Conservation (phyloP, 2,329 filamentous ascomycete species). For the Neurospora sp. region DNA sequence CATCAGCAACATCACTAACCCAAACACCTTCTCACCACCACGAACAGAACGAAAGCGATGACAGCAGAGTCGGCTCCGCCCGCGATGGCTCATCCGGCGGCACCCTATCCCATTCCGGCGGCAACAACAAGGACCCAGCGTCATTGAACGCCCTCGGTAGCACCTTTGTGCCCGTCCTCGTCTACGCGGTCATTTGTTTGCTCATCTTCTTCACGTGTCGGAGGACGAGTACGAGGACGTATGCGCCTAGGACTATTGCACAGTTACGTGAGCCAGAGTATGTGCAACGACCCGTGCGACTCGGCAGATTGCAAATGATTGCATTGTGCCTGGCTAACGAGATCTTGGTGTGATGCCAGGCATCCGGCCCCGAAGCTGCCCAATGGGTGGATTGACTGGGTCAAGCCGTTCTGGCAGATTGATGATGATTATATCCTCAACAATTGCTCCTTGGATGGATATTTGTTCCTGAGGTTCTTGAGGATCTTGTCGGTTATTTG, state of each 20-base stretch:
- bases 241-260: constrained; percentile 44
- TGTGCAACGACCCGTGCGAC: constrained; percentile 1
- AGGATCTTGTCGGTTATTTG: constrained; percentile 69
- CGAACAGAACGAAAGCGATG: constrained; percentile 22
- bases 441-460: constrained; percentile 82
- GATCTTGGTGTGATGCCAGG: constrained; percentile 19
- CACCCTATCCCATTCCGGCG: constrained; percentile 26
- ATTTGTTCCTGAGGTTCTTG: constrained; percentile 78
- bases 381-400: constrained; percentile 51
- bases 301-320: neutral
- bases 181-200: constrained; percentile 40
- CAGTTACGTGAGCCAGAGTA: constrained; percentile 40
- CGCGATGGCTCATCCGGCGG: constrained; percentile 31
- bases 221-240: constrained; percentile 40
- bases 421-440: constrained; percentile 72
- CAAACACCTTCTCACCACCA: neutral
- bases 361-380: constrained; percentile 48
- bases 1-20: neutral
- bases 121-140: constrained; percentile 24
- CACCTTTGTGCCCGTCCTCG: constrained; percentile 44
- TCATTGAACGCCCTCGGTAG: constrained; percentile 33
- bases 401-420: constrained; percentile 50
- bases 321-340: constrained; percentile 1
- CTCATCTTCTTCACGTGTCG: constrained; percentile 41
- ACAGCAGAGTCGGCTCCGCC: constrained; percentile 33